Evolutionary conservation across 768 basidiomycete genomes (phyloP).

Genomic region (Stropharia rugosoannulata): DNA sequence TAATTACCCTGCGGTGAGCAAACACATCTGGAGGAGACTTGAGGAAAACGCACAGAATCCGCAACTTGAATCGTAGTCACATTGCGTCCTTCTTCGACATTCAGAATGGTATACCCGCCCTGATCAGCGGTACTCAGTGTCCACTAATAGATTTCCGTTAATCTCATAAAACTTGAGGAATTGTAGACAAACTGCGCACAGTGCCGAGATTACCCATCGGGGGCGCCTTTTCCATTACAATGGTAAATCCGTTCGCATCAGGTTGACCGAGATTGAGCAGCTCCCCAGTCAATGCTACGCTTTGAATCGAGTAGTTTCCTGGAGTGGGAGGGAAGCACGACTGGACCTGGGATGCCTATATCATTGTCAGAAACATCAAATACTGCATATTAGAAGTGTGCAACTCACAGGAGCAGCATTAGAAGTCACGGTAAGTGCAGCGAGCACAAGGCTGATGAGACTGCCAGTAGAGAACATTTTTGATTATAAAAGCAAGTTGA

Average conservation of each 20-base stretch:
- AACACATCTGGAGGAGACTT: background rate
- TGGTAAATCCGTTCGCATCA: background rate
- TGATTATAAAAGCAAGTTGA: background rate
- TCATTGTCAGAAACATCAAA: background rate
- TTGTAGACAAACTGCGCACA: background rate
- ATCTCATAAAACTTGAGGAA: background rate
- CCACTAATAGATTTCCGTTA: too few relatives aligned
- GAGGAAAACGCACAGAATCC: background rate
- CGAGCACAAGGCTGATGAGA: background rate
- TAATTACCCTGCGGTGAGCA: background rate
- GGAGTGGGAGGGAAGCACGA: slow-evolving; percentile 4
- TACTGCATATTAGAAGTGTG: background rate
- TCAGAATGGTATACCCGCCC: slow-evolving; percentile 4
- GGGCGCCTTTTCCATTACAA: slow-evolving; percentile 4
- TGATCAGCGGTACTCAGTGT: slow-evolving; percentile 10
- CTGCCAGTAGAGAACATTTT: slow-evolving; percentile 8
- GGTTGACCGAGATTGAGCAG: slow-evolving; percentile 4
- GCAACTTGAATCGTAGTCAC: slow-evolving; percentile 5
- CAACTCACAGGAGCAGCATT: background rate
- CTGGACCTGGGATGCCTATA: background rate
- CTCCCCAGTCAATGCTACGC: slow-evolving; percentile 6
- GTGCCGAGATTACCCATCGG: slow-evolving; percentile 11
- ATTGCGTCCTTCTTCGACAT: slow-evolving; percentile 3
- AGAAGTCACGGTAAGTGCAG: background rate
- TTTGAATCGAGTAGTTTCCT: slow-evolving; percentile 10